These are phyloP conservation scores for Russula earlei DNA, from an alignment of 768 basidiomycete species.

Conservation along the genomic window DNA sequence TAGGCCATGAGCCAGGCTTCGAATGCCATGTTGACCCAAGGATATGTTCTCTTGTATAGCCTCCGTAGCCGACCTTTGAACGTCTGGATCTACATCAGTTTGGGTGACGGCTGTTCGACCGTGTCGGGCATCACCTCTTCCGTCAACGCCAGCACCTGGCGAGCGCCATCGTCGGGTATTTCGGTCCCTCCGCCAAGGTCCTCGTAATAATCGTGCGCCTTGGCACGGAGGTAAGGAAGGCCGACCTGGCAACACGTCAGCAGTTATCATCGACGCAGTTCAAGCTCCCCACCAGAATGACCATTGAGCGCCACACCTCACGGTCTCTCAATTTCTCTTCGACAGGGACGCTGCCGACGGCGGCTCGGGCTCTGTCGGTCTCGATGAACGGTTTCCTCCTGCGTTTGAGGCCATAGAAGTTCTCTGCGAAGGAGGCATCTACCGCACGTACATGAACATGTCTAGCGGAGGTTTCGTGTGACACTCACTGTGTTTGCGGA, in stretches of 20 bases:
- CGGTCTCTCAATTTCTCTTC: conserved; percentile 55
- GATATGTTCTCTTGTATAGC: conserved; percentile 67
- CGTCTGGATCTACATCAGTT: conserved; percentile 30
- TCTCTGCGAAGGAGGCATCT: conserved; percentile 94
- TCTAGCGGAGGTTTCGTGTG: not conserved
- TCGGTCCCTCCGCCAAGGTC: conserved; percentile 80
- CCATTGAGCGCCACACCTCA: conserved; percentile 69
- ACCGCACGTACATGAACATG: not conserved
- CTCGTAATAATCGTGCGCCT: conserved; percentile 86
- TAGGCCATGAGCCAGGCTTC: conserved; percentile 78
- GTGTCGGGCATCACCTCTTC: conserved; percentile 39
- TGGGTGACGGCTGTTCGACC: conserved; percentile 4
- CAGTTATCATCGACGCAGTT: not conserved
- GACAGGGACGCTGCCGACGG: conserved; percentile 52
- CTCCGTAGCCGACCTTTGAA: conserved; percentile 45
- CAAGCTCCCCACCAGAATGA: conserved; percentile 59
- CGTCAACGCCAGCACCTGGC: conserved; percentile 37
- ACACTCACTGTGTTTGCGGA: conserved; percentile 69
- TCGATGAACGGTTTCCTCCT: conserved; percentile 63
- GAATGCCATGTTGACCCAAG: conserved; percentile 66
- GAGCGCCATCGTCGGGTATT: conserved; percentile 40
- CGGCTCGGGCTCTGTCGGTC: conserved; percentile 54
- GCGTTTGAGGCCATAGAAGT: conserved; percentile 90
- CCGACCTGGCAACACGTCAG: conserved; percentile 47
- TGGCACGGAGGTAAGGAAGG: conserved; percentile 82